Evolutionary conservation across 2,329 filamentous ascomycete species (phyloP), one percentile per base, ranked within the genome.

Genomic region (Fusarium oxysporum): DNA sequence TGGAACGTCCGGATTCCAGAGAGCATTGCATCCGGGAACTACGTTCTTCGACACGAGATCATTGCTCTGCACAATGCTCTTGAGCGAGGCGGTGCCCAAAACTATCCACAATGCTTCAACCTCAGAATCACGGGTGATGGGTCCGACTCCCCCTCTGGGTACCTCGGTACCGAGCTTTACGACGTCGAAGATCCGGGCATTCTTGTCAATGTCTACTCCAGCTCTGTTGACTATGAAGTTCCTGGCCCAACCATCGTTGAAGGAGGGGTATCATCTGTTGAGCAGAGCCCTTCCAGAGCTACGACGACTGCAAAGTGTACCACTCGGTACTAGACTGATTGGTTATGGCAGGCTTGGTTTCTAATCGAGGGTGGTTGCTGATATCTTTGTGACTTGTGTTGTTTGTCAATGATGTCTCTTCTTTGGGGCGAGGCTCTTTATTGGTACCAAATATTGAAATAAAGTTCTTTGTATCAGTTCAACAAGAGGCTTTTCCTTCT

Each of bases 1-100:
- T 87, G 85, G 84, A 83, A 83, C 45, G 82, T 88, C 30, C 85
- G 83, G 12, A 85, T 89, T 59, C 87, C 87, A 38, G 76, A 80
- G 59, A 80, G 80, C 69, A 82, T 88, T 38, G 83, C 81, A 2
- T 76, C 85, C 10, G 86, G 87, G 3, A 87, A 88, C 79, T 89
- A 89, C 66, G 86, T 89, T 53, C 82, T 89, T 41, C 85, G 87
- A 12, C 86, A 88, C 73, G 87, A 89, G 76, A 87, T 88, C 68
- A 87, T 89, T 62, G 86, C 84, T 25, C 83, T 89, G 9, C 87
- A 89, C 79, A 82, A 80, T 38, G 85, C 86, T 21, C 80, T 75
- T 6, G 80, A 84, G 43, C 57, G 74, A 35, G 73, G 81, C 10
- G 83, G 83, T 51, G 86, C 86, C 5, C 86, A 89, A 78, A 83